phyloP scores from a whole-genome alignment of 176 grass and related monocot species.

The Raddia guianensis region DNA sequence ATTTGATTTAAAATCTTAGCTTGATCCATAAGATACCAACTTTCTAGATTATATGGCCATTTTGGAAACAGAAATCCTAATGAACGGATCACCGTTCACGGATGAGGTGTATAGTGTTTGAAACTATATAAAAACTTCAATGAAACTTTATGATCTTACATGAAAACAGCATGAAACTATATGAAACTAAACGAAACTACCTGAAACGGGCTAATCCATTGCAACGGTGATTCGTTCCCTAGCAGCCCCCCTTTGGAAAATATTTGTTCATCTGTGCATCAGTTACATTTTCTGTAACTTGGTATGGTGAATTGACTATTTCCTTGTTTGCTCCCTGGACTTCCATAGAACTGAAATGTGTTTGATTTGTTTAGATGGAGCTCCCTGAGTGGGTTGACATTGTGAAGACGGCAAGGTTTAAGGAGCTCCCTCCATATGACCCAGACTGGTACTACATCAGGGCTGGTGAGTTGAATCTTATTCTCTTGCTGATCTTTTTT shows the following conservation, averaged over 20 bases:
- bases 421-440: slow-evolving; percentile 75
- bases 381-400: slow-evolving; percentile 73
- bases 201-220: no score
- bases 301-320: neutral
- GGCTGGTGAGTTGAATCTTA: slow-evolving; percentile 46
- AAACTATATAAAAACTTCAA: no score
- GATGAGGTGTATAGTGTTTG: no score
- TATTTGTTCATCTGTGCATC: neutral
- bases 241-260: neutral
- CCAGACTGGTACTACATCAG: slow-evolving; percentile 76
- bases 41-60: neutral
- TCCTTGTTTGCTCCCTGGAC: no score
- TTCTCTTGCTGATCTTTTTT: neutral
- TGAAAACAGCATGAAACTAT: no score
- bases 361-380: slow-evolving; percentile 47
- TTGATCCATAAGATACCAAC: neutral
- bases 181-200: no score
- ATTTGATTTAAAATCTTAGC: neutral
- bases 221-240: no score
- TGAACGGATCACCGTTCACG: no score
- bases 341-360: neutral
- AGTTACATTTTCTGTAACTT: neutral
- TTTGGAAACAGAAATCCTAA: neutral
- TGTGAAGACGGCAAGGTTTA: slow-evolving; percentile 70
- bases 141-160: no score